Percentiles rank a stretch among this genome's conserved stretches.
These are phyloP conservation scores for Sarocladium brachiariae DNA, from an alignment of 2,329 filamentous ascomycete species.

Conservation along the genomic window DNA sequence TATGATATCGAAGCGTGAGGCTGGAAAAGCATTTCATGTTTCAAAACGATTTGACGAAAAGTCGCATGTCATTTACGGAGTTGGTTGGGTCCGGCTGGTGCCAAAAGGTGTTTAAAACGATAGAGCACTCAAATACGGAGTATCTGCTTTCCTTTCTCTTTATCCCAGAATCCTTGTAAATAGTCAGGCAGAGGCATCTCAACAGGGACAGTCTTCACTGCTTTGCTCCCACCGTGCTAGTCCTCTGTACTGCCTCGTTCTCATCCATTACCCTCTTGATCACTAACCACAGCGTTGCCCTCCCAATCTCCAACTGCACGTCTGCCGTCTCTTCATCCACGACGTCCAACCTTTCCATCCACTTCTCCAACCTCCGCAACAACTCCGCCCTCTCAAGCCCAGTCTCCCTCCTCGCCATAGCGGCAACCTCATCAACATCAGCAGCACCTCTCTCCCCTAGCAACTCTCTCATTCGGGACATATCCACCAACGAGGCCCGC, in stretches of 20 bases:
- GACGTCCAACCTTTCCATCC: background rate
- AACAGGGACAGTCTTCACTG: too few relatives aligned
- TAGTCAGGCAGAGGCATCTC: too few relatives aligned
- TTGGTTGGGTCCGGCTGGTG: too few relatives aligned
- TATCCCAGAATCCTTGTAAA: too few relatives aligned
- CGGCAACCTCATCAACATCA: slow-evolving; percentile 22
- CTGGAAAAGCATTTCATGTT: too few relatives aligned
- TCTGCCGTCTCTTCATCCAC: background rate
- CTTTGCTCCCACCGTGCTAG: background rate
- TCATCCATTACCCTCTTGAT: too few relatives aligned
- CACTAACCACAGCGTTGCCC: background rate
- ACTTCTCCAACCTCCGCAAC: slow-evolving; percentile 18
- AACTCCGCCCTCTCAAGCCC: slow-evolving; percentile 13
- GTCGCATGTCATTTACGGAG: too few relatives aligned
- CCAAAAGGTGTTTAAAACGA: too few relatives aligned
- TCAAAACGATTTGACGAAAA: too few relatives aligned
- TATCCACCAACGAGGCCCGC: slow-evolving; percentile 29
- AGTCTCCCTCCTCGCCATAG: slow-evolving; percentile 29
- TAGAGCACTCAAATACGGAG: too few relatives aligned
- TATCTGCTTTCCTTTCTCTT: too few relatives aligned
- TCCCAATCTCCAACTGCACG: background rate
- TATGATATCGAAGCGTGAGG: slow-evolving; percentile 54
- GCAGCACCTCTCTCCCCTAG: slow-evolving; percentile 22
- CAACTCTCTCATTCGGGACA: too few relatives aligned
- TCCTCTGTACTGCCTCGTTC: background rate